Evolutionary conservation across 2,329 filamentous ascomycete genomes (phyloP).

Genomic region (Fusarium praegraminearum): DNA sequence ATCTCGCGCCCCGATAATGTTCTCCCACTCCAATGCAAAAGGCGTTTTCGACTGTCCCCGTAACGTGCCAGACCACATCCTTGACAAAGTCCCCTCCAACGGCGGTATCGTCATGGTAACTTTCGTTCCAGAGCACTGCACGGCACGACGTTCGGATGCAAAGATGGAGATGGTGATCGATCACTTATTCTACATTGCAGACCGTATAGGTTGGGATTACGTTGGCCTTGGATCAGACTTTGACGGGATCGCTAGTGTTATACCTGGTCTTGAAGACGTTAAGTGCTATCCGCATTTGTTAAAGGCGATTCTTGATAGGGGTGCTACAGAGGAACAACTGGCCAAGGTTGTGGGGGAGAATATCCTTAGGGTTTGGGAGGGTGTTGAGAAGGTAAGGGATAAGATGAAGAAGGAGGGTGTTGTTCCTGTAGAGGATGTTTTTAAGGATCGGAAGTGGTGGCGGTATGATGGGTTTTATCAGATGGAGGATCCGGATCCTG

Average conservation of each 20-base stretch:
- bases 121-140: conserved; percentile 12
- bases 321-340: conserved; percentile 5
- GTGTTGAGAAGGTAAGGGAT: neutral
- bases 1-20: neutral
- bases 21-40: conserved; percentile 16
- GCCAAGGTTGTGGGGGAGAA: neutral
- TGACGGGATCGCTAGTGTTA: neutral
- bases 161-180: conserved; percentile 15
- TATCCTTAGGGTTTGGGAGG: neutral
- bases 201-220: conserved; percentile 3
- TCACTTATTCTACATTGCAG: conserved; percentile 9
- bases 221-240: conserved; percentile 10
- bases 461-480: conserved; percentile 23
- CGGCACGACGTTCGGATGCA: neutral
- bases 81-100: neutral
- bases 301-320: conserved; percentile 1
- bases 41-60: conserved; percentile 4
- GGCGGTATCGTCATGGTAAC: conserved; percentile 2
- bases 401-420: neutral
- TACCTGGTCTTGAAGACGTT: neutral
- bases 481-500: conserved; percentile 22
- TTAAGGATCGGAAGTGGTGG: conserved; percentile 20
- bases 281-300: conserved; percentile 2
- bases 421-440: conserved; percentile 1
- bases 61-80: neutral